Conservation (phyloP, 345 rosid species). For the Cochlearia excelsa region DNA sequence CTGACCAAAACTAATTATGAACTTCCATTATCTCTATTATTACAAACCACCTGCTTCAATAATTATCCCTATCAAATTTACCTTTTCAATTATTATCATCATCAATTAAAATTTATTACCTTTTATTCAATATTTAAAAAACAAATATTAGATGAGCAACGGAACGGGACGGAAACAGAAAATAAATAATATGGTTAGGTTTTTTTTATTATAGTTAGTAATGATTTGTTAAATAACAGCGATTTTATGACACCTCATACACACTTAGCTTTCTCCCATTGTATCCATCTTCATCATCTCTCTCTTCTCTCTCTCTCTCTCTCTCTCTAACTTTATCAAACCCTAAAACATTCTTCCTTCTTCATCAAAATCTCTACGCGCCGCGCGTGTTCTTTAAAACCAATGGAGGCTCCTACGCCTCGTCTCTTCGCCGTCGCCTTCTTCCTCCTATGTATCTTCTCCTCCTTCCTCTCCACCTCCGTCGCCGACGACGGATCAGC, state of each 20-base stretch:
- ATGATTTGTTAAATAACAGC: no score
- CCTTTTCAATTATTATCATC: conserved; percentile 3
- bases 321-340: not conserved
- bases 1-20: conserved; percentile 29
- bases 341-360: not conserved
- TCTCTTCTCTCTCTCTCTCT: conserved; percentile 2
- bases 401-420: conserved; percentile 41
- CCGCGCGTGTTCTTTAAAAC: not conserved
- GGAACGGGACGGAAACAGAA: no score
- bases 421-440: conserved; percentile 34
- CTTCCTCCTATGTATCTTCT: not conserved
- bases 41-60: conserved; percentile 25
- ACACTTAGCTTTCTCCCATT: no score
- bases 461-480: conserved; percentile 22
- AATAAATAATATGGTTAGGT: no score
- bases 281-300: conserved; percentile 8
- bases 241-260: conserved; percentile 34
- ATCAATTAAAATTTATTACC: no score
- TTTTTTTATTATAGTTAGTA: no score
- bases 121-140: no score
- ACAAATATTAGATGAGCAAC: no score
- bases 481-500: conserved; percentile 51
- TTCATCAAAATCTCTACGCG: not conserved
- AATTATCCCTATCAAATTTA: conserved; percentile 14
- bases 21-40: conserved; percentile 28